These are phyloP conservation scores for Chaetomium fimeti DNA, from an alignment of 495 filamentous ascomycete species.

Conservation along the genomic window DNA sequence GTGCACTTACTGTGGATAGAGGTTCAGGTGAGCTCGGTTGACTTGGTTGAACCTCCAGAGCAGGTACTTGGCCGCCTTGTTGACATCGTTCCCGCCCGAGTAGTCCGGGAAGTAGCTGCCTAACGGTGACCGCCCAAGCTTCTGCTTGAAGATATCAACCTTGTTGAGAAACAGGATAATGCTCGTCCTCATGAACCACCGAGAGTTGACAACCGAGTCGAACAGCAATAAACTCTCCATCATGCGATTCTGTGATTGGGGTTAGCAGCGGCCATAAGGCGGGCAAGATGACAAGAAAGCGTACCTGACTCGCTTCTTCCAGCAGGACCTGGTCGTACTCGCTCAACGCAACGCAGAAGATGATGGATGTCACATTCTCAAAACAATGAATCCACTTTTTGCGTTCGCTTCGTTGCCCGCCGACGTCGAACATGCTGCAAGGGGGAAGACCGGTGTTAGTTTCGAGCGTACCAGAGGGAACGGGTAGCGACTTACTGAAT, in stretches of 20 bases:
- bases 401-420: slow-evolving; percentile 91
- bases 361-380: slow-evolving; percentile 99
- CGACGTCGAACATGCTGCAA: slow-evolving; percentile 96
- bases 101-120: slow-evolving; percentile 97
- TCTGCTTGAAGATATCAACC: slow-evolving; percentile 95
- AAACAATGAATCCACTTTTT: slow-evolving; percentile 99
- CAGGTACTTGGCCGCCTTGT: slow-evolving; percentile 94
- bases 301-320: slow-evolving; percentile 94
- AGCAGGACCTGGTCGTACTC: slow-evolving; percentile 97
- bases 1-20: slow-evolving; percentile 89
- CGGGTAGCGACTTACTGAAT: slow-evolving; percentile 74
- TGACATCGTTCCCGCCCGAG: slow-evolving; percentile 94
- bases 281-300: slow-evolving; percentile 4
- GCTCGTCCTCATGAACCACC: slow-evolving; percentile 98
- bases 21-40: slow-evolving; percentile 90
- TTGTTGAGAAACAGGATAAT: slow-evolving; percentile 99
- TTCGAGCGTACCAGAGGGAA: not conserved
- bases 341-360: slow-evolving; percentile 97
- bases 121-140: slow-evolving; percentile 83
- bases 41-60: slow-evolving; percentile 99
- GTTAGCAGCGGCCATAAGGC: not conserved
- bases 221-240: slow-evolving; percentile 98
- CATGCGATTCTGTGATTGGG: slow-evolving; percentile 78
- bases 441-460: slow-evolving; percentile 25
- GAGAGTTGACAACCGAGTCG: slow-evolving; percentile 96